These are phyloP conservation scores for Geum urbanum DNA, from an alignment of 306 rosid species.

Conservation along the genomic window DNA sequence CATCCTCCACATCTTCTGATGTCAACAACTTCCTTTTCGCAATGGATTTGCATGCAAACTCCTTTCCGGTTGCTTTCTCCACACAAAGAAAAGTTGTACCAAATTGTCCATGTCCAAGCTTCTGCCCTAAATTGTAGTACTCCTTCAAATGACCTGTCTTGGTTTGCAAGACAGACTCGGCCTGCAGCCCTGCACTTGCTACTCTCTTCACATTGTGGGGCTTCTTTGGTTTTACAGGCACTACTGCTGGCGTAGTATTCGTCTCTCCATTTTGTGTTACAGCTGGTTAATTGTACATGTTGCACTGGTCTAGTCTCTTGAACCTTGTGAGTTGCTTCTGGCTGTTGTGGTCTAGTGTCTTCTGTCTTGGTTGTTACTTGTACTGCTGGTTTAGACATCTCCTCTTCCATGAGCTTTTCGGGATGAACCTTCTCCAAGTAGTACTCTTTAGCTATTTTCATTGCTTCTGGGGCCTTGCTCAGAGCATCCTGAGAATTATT, in stretches of 20 bases:
- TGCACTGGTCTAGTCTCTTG: slow-evolving; percentile 19
- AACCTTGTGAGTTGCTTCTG: slow-evolving; percentile 2
- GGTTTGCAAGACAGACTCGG: slow-evolving; percentile 53
- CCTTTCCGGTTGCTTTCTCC: slow-evolving; percentile 62
- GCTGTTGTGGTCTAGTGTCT: slow-evolving; percentile 17
- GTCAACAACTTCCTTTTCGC: slow-evolving; percentile 62
- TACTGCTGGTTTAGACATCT: not conserved
- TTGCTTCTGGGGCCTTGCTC: slow-evolving; percentile 49
- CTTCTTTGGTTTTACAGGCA: slow-evolving; percentile 29
- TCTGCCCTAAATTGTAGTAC: slow-evolving; percentile 48
- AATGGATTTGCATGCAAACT: slow-evolving; percentile 84
- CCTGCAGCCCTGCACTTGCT: slow-evolving; percentile 61
- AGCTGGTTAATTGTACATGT: not conserved
- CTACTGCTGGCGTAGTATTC: slow-evolving; percentile 12
- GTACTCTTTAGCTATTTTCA: slow-evolving; percentile 42
- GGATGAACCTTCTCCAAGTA: slow-evolving; percentile 10
- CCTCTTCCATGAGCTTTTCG: slow-evolving; percentile 14
- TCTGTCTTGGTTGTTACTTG: slow-evolving; percentile 5
- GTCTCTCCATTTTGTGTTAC: slow-evolving; percentile 9
- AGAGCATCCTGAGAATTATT: slow-evolving; percentile 18
- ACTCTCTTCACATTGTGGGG: slow-evolving; percentile 43
- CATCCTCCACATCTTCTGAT: slow-evolving; percentile 73
- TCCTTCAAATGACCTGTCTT: slow-evolving; percentile 67
- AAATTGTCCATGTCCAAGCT: slow-evolving; percentile 81
- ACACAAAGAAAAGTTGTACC: slow-evolving; percentile 75